Evolutionary conservation across 2,329 filamentous ascomycete species (phyloP).

Genomic region (Sarocladium kiliense): DNA sequence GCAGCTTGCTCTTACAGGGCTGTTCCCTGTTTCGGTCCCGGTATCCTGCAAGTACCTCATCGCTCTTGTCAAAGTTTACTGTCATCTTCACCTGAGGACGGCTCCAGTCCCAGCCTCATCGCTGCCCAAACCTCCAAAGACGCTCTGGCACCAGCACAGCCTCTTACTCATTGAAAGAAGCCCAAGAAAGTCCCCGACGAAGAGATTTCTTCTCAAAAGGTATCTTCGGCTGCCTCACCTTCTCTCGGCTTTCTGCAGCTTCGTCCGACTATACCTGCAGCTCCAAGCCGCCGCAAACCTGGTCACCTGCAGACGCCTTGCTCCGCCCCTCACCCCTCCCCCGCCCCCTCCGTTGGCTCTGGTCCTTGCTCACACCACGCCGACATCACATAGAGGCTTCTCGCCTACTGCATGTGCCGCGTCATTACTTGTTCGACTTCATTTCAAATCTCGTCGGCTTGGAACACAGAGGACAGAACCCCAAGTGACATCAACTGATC

Average conservation of each 20-base stretch:
- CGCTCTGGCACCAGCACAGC: no score
- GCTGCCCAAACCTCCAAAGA: constrained; percentile 1
- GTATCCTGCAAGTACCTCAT: neutral
- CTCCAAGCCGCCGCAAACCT: neutral
- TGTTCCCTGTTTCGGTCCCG: neutral
- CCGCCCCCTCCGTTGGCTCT: constrained; percentile 5
- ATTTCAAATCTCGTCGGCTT: no score
- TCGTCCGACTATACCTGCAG: constrained; percentile 1
- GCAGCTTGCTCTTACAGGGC: neutral
- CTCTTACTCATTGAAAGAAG: no score
- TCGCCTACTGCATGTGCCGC: constrained; percentile 3
- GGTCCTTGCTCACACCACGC: constrained; percentile 4
- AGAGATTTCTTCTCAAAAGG: neutral
- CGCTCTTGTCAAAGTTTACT: neutral
- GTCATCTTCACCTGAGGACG: constrained; percentile 4
- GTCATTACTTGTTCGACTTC: neutral
- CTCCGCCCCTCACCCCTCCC: constrained; percentile 7
- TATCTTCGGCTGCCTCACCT: neutral
- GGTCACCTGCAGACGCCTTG: constrained; percentile 7
- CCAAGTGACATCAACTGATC: neutral
- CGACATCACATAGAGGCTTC: neutral
- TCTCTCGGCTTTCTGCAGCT: neutral
- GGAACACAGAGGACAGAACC: no score
- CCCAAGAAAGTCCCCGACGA: neutral
- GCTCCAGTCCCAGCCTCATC: neutral